Base-by-base conservation (phyloP, 768 basidiomycete genomes). In the Gyrodon lividus region DNA sequence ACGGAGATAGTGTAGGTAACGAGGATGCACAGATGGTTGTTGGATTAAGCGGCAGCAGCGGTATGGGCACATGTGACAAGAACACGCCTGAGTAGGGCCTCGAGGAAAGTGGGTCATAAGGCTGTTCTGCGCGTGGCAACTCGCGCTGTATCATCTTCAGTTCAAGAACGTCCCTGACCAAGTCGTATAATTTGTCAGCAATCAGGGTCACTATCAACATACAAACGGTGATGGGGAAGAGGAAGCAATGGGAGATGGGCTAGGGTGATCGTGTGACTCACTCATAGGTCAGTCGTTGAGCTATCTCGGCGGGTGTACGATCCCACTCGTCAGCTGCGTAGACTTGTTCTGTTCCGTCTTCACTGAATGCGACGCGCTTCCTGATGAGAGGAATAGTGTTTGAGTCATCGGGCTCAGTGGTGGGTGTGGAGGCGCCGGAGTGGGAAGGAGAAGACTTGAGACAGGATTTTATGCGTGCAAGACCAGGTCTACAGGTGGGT, bases 281-380 rank as follows among this genome's bases (percentile, higher is more conserved):
- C 86, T 83, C 77, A 62, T 87, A 89, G 2, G 80, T 77, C 57
- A 89, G 69, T 52, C 75, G 77, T 28, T 75, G 74, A 6, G 84
- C 77, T 22, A 85, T 81, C 35, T 86, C 83, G 2, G 77, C 76
- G 3, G 88, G 87, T 1, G 85, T 87, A 14, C 88, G 77, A 65
- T 90, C 88, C 88, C 88, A 89, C 50, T 87, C 86, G 64, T 90
- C 88, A 3, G 85, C 88, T 26, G 75, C 66, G 61, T 78, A 77
- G 9, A 89, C 72, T 63, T 87, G 76, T 52, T 86, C 81, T 12
- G 72, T 69, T 47, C 76, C 77, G 2, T 77, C 71, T 3, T 71
- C 72, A 40, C 80, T 77, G 57, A 88, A 90, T 7, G 77, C 78
- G 26, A 90, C 88, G 28, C 76, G 77, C 69, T 88, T 87, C 54